A percentile compares a stretch with the other conserved stretches of the same genome.
These are phyloP conservation scores for Schizophyllum commune DNA, from an alignment of 1,284 basidiomycete genomes.

Conservation along the genomic window DNA sequence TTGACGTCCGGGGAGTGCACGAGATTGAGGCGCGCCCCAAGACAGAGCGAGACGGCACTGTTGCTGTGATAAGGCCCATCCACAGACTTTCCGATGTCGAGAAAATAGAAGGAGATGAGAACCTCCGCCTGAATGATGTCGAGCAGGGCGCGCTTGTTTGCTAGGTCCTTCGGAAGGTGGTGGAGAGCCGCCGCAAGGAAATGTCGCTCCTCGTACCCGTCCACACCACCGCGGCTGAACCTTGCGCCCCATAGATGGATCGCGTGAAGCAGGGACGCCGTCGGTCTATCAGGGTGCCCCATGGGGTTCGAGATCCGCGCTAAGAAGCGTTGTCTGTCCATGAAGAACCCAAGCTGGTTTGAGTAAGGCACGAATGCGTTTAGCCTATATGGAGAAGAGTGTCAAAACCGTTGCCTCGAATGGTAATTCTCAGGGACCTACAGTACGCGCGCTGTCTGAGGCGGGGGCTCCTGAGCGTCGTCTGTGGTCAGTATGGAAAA, in stretches of 20 bases:
- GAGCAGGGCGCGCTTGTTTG: slow-evolving; percentile 25
- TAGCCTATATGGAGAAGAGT: background rate
- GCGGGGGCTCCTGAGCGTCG: background rate
- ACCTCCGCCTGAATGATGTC: slow-evolving; percentile 39
- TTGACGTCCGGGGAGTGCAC: slow-evolving; percentile 19
- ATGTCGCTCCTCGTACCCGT: background rate
- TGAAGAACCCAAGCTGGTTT: slow-evolving; percentile 6
- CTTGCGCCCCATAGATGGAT: slow-evolving; percentile 2
- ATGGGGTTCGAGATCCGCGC: slow-evolving; percentile 5
- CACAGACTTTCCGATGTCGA: slow-evolving; percentile 28
- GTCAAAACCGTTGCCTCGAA: background rate
- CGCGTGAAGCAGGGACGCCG: slow-evolving; percentile 8
- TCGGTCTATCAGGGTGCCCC: slow-evolving; percentile 6
- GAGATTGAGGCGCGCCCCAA: slow-evolving; percentile 29
- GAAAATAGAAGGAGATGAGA: slow-evolving; percentile 37
- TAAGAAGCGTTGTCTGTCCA: slow-evolving; percentile 7
- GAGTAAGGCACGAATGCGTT: slow-evolving; percentile 4
- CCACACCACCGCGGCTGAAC: background rate
- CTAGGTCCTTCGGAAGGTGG: background rate
- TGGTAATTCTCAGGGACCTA: background rate
- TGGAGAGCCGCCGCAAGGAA: slow-evolving; percentile 10
- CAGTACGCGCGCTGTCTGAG: background rate
- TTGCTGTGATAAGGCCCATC: slow-evolving; percentile 37
- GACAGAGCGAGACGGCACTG: slow-evolving; percentile 32
- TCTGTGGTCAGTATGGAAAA: background rate